A percentile compares a stretch with the other conserved stretches of the same genome.
Conservation (phyloP, 1,284 basidiomycete genomes). For the Cronartium quercuum region DNA sequence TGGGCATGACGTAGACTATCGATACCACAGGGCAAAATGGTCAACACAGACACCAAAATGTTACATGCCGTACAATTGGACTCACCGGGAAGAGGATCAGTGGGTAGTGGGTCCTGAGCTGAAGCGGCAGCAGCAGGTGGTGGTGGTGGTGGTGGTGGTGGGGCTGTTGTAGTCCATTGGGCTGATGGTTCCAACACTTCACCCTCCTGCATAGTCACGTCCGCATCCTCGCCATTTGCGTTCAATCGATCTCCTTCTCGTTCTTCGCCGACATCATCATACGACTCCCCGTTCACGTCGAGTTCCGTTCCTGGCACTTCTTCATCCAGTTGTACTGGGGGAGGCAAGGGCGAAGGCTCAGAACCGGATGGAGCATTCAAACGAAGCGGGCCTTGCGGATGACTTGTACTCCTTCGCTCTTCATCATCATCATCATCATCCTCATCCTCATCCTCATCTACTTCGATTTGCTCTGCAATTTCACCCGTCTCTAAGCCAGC, state of each 20-base stretch:
- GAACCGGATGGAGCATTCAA: background rate
- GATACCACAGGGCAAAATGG: background rate
- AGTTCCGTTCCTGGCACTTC: background rate
- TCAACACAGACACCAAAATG: background rate
- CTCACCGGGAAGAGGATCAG: background rate
- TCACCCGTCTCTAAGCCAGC: slow-evolving; percentile 23
- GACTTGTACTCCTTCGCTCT: background rate
- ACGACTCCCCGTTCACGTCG: background rate
- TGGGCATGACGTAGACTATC: background rate
- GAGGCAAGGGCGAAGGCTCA: background rate
- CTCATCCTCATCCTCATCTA: slow-evolving; percentile 21
- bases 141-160: background rate
- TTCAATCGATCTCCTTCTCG: background rate
- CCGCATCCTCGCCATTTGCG: background rate
- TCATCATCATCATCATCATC: slow-evolving; percentile 14
- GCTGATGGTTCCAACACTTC: background rate
- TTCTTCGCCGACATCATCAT: background rate
- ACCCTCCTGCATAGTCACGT: background rate
- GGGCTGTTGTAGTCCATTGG: background rate
- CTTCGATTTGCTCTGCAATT: slow-evolving; percentile 17
- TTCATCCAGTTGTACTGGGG: background rate
- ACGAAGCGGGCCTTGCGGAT: background rate
- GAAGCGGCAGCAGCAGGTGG: background rate
- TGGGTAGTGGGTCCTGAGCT: background rate
- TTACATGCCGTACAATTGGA: background rate